phyloP scores from a whole-genome alignment of 2,329 filamentous ascomycete genomes.

The Emergomyces pasteurianus region DNA sequence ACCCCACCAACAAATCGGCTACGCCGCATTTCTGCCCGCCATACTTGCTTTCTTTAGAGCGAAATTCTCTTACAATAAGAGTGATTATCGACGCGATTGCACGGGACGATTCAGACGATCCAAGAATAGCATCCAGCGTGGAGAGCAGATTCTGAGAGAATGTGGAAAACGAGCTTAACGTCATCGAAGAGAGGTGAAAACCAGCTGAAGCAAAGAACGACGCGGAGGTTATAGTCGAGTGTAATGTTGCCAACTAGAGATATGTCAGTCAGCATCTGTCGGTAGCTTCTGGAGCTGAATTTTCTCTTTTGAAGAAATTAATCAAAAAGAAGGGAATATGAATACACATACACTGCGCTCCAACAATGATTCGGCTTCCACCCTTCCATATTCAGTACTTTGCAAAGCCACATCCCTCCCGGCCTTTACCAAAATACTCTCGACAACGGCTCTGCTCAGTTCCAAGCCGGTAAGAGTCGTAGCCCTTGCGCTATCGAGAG shows the following conservation, averaged over 20 bases:
- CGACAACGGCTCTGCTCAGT: constrained; percentile 33
- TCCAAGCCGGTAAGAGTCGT: constrained; percentile 35
- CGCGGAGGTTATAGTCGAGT: constrained; percentile 34
- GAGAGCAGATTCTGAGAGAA: constrained; percentile 34
- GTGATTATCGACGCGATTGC: constrained; percentile 38
- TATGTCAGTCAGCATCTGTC: not conserved
- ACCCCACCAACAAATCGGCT: constrained; percentile 33
- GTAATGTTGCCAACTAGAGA: constrained; percentile 30
- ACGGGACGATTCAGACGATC: constrained; percentile 37
- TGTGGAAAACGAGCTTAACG: constrained; percentile 30
- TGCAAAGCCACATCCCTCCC: constrained; percentile 32
- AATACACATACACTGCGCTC: constrained; percentile 32
- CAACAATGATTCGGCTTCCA: constrained; percentile 33
- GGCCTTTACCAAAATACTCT: constrained; percentile 32
- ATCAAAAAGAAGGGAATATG: not conserved
- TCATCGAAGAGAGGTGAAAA: constrained; percentile 35
- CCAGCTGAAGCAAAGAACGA: constrained; percentile 37
- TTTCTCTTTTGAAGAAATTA: not conserved
- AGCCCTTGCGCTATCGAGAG: constrained; percentile 32
- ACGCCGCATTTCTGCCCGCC: constrained; percentile 26
- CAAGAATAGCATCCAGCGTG: constrained; percentile 35
- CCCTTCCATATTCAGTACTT: constrained; percentile 34
- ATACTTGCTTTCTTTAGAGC: constrained; percentile 23
- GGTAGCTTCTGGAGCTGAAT: constrained; percentile 2
- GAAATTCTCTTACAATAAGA: constrained; percentile 34